These are phyloP conservation scores for Monosporascus sp. DNA, from an alignment of 2,329 filamentous ascomycete species.

Conservation along the genomic window DNA sequence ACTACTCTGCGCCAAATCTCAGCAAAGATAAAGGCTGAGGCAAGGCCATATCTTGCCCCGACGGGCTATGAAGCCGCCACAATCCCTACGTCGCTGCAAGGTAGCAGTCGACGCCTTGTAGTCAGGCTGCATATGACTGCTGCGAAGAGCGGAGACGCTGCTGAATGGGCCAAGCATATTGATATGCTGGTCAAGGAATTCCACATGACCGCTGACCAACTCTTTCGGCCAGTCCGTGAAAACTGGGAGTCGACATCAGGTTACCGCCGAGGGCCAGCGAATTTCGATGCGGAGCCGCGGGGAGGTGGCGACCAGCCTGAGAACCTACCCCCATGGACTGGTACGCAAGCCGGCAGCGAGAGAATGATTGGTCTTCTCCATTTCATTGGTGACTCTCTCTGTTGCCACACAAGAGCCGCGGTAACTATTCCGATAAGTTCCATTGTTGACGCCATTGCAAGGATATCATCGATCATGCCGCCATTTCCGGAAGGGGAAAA, in stretches of 20 bases:
- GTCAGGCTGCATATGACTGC: slow-evolving; percentile 74
- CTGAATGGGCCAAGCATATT: slow-evolving; percentile 72
- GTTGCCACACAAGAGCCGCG: slow-evolving; percentile 56
- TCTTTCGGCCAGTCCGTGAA: slow-evolving; percentile 75
- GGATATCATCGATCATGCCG: slow-evolving; percentile 62
- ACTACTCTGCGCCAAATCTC: slow-evolving; percentile 76
- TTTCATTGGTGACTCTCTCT: slow-evolving; percentile 59
- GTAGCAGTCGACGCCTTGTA: slow-evolving; percentile 58
- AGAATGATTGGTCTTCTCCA: slow-evolving; percentile 62
- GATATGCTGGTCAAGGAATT: slow-evolving; percentile 56
- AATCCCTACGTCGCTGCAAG: slow-evolving; percentile 48
- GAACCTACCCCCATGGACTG: slow-evolving; percentile 64
- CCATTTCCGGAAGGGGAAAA: slow-evolving; percentile 42
- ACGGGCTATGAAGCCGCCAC: slow-evolving; percentile 48
- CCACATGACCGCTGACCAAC: slow-evolving; percentile 67
- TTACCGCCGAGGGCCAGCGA: slow-evolving; percentile 37
- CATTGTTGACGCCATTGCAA: slow-evolving; percentile 62
- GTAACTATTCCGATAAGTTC: slow-evolving; percentile 64
- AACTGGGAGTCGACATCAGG: slow-evolving; percentile 68
- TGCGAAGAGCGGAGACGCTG: slow-evolving; percentile 68
- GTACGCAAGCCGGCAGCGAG: slow-evolving; percentile 68
- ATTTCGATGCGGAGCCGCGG: slow-evolving; percentile 40
- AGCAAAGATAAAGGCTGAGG: slow-evolving; percentile 59
- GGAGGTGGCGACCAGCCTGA: slow-evolving; percentile 42
- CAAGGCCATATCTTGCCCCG: slow-evolving; percentile 58